A percentile compares a stretch with the other conserved stretches of the same genome.
Evolutionary conservation across 2,329 filamentous ascomycete genomes (phyloP).

Genomic region (Microdochium trichocladiopsis): DNA sequence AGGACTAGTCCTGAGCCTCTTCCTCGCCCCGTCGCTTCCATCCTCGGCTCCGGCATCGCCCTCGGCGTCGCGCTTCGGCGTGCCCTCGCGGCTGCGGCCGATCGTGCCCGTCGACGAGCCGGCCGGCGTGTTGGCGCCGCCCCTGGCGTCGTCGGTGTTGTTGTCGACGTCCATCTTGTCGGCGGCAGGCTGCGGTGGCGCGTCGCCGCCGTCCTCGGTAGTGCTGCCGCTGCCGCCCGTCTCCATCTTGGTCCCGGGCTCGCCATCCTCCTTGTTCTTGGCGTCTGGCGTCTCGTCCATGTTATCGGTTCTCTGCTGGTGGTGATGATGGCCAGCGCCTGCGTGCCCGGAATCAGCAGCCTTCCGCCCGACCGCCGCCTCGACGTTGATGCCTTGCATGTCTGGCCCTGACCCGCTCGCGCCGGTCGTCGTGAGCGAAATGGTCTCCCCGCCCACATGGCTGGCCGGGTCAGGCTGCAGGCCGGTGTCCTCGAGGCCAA

Average conservation of each 20-base stretch:
- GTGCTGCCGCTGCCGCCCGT: constrained; percentile 7
- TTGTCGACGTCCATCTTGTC: constrained; percentile 3
- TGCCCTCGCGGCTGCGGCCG: constrained; percentile 16
- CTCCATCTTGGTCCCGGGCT: constrained; percentile 6
- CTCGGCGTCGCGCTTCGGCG: constrained; percentile 48
- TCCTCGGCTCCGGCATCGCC: constrained; percentile 28
- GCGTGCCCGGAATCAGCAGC: too few relatives aligned
- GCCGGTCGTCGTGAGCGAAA: neutral
- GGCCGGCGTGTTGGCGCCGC: constrained; percentile 18
- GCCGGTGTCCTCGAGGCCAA: constrained; percentile 83
- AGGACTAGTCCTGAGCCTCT: constrained; percentile 41
- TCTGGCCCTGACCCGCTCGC: constrained; percentile 20
- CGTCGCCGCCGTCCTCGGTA: too few relatives aligned
- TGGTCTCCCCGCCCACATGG: constrained; percentile 19
- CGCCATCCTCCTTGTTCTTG: neutral
- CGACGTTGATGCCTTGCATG: constrained; percentile 50
- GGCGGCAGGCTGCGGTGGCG: too few relatives aligned
- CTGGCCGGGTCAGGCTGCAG: constrained; percentile 48
- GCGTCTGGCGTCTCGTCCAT: too few relatives aligned
- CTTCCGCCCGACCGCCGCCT: constrained; percentile 53
- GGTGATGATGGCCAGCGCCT: too few relatives aligned
- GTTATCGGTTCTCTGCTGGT: too few relatives aligned
- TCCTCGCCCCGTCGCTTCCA: constrained; percentile 23
- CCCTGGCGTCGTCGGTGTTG: constrained; percentile 13
- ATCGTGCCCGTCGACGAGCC: constrained; percentile 9